A percentile compares a stretch with the other conserved stretches of the same genome.
phyloP scores from a whole-genome alignment of 108 stramenopile genomes.

The Epithemia pelagica region DNA sequence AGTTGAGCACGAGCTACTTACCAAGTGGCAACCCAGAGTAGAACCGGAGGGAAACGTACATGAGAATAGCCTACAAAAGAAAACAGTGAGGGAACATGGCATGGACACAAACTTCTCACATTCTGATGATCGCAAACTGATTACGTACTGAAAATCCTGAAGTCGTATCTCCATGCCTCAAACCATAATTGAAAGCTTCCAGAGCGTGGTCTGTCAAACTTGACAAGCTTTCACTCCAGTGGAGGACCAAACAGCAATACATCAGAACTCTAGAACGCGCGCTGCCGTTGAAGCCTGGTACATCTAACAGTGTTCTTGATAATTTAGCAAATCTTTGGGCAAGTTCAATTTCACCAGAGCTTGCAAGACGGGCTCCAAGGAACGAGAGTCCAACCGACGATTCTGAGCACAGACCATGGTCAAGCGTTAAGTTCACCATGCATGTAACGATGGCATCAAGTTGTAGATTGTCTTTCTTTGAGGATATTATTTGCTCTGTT shows the following conservation, averaged over 20 bases:
- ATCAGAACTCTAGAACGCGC: background rate
- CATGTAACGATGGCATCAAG: background rate
- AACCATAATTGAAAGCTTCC: background rate
- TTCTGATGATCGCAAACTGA: background rate
- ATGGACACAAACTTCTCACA: background rate
- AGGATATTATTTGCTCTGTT: background rate
- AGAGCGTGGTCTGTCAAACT: background rate
- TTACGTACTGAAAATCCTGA: background rate
- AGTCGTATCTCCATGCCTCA: background rate
- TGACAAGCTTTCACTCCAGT: background rate
- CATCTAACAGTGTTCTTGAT: background rate
- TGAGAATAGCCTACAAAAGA: background rate
- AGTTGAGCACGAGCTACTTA: background rate
- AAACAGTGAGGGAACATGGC: no score
- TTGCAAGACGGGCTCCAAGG: background rate
- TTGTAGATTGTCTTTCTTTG: background rate
- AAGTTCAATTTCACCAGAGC: background rate
- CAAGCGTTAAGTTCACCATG: background rate
- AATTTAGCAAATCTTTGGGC: background rate
- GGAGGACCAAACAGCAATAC: background rate
- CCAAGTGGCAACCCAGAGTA: background rate
- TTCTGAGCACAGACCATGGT: background rate
- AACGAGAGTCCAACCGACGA: background rate
- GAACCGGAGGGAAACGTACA: background rate
- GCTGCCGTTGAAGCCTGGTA: background rate